Conservation (phyloP, 495 filamentous ascomycete species). For the Xylaria curta region DNA sequence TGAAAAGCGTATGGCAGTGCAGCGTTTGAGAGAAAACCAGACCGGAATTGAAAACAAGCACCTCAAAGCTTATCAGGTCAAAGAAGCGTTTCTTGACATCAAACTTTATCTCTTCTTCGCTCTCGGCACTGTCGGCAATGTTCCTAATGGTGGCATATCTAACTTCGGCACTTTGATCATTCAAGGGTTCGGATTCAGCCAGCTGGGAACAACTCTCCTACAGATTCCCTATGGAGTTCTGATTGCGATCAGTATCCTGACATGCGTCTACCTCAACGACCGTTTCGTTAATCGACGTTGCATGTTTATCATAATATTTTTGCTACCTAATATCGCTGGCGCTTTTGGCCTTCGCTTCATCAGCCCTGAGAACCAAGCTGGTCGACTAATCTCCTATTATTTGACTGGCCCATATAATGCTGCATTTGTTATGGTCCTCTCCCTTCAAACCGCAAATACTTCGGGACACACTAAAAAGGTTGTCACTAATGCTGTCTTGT, state of each 20-base stretch:
- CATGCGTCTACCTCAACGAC: slow-evolving; percentile 64
- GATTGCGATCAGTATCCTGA: slow-evolving; percentile 62
- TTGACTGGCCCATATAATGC: slow-evolving; percentile 59
- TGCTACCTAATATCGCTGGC: slow-evolving; percentile 59
- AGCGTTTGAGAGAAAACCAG: slow-evolving; percentile 38
- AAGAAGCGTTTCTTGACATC: slow-evolving; percentile 62
- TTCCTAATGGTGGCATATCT: slow-evolving; percentile 62
- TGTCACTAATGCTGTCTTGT: slow-evolving; percentile 64
- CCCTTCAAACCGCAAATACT: slow-evolving; percentile 54
- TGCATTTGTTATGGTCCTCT: slow-evolving; percentile 63
- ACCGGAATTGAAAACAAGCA: slow-evolving; percentile 48
- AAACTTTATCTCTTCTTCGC: slow-evolving; percentile 66
- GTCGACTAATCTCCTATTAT: slow-evolving; percentile 62
- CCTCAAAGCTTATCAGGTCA: slow-evolving; percentile 64
- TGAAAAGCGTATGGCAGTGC: slow-evolving; percentile 37
- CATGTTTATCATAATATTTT: slow-evolving; percentile 60
- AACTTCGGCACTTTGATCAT: slow-evolving; percentile 70
- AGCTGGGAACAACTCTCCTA: slow-evolving; percentile 53
- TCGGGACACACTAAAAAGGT: slow-evolving; percentile 68
- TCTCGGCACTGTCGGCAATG: slow-evolving; percentile 57
- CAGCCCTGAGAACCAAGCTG: slow-evolving; percentile 50
- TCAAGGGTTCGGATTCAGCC: slow-evolving; percentile 66
- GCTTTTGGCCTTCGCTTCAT: slow-evolving; percentile 64
- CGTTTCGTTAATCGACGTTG: slow-evolving; percentile 63
- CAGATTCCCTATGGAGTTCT: slow-evolving; percentile 66